Base-by-base conservation (phyloP, 2,329 filamentous ascomycete species). In the Pseudocercospora pini-densiflorae region DNA sequence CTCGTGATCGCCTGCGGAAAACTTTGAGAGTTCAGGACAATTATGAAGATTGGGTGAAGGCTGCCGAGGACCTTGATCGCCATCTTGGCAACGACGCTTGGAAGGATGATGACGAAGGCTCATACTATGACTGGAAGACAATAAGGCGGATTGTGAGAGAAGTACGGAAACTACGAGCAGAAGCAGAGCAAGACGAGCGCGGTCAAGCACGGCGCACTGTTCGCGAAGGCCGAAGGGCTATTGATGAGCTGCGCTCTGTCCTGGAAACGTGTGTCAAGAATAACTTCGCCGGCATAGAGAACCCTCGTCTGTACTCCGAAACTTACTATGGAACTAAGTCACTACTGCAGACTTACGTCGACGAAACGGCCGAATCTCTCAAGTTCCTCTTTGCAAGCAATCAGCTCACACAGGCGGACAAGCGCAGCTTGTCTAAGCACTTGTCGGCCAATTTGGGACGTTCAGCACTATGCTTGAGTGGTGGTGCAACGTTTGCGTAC, bases 301-400 rank as follows among this genome's bases (percentile, higher is more conserved):
- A 97, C 74, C 89, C 94, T 9, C 87, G 93, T 62, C 81, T 99
- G n/a, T 99, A 99, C 78, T 97, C 92, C 74, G 94, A 98, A 81
- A 97, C 94, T 2, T 99, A 99, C 77, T 97, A 93, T 73, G 95
- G 95, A 33, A 98, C 95, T n/a, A 99, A 99, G 79, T 88, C 95
- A 68, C 80, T 97, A 70, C 92, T 97, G 31, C 95, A 98, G 79
- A 89, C 90, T 63, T 98, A 94, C 75, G 83, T 97, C 53, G 92
- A 97, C 68, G 94, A 98, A 80, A 90, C 91, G 58, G 89, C 91
- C 82, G 85, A 80, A 2, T 86, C 85, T 31, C 83, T 97, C 55
- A 83, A 86, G 60, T 88, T 95, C 68, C 81, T 98, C 10, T 81
- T 90, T 3, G 82, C 86, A 53, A 93, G 90, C 9, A 84, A 87